Evolutionary conservation across 306 rosid genomes (phyloP).

Genomic region (Aeschynomene evenia): DNA sequence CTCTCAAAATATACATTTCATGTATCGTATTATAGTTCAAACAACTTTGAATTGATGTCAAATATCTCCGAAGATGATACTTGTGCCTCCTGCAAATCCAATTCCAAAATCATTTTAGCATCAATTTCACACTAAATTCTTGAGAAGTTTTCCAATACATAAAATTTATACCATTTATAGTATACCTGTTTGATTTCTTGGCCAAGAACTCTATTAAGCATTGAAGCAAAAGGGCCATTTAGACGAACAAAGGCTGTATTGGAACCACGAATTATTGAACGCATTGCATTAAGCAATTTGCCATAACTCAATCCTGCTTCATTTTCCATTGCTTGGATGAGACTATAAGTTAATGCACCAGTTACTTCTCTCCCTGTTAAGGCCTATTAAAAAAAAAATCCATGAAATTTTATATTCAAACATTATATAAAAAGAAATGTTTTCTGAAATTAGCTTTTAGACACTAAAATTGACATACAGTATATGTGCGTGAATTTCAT

Average conservation of each 20-base stretch:
- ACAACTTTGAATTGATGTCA: slow-evolving; percentile 32
- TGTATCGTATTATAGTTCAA: slow-evolving; percentile 19
- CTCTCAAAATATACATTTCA: too few species aligned
- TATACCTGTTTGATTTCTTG: slow-evolving; percentile 21
- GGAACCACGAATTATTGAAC: slow-evolving; percentile 34
- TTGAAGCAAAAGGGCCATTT: slow-evolving; percentile 29
- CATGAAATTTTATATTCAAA: neutral
- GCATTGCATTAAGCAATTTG: slow-evolving; percentile 38
- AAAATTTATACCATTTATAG: neutral
- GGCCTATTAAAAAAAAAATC: slow-evolving; percentile 33
- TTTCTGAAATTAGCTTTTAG: too few species aligned
- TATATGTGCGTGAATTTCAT: too few species aligned
- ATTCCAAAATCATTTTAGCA: neutral
- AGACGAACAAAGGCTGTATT: slow-evolving; percentile 25
- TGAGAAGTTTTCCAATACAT: neutral
- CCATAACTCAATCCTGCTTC: slow-evolving; percentile 47
- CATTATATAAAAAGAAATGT: neutral
- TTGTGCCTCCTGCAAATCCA: slow-evolving; percentile 46
- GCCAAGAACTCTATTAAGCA: slow-evolving; percentile 33
- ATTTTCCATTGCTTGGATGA: slow-evolving; percentile 44
- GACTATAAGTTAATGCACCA: slow-evolving; percentile 56
- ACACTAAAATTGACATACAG: too few species aligned
- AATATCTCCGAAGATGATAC: slow-evolving; percentile 48
- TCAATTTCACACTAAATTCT: neutral
- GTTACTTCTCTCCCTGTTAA: slow-evolving; percentile 32